Evolutionary conservation across 768 basidiomycete species (phyloP), one percentile per base, ranked within the genome.

Genomic region (Lentinula detonsa): DNA sequence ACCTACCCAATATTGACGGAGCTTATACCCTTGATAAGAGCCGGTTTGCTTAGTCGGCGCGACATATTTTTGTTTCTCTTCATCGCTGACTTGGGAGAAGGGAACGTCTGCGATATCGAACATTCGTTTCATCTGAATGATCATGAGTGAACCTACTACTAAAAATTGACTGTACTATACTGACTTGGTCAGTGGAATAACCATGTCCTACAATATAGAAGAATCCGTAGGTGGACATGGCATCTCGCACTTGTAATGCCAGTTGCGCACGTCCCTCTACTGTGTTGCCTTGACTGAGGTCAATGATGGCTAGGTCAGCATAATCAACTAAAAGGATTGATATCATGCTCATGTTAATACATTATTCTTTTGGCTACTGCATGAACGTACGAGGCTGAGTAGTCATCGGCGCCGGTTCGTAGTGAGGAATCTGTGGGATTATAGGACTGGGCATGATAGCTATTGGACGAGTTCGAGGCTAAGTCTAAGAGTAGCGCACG

Each of bases 11-110:
- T 81, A 81, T 50, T 77, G 73, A 5, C 78, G 73, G 5, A 71
- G 72, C 65, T 85, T 85, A 64, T 85, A 85, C 1, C 83, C 83
- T 63, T 81, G 77, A 63, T 76, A 83, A 3, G 78, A 76, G 6
- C 79, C 80, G 0, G 72, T 76, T 28, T 78, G 71, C 60, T 78
- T 78, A 59, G 75, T 75, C 37, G 69, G 71, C 0, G 72, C 76
- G 2, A 66, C 67, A 61, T 79, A 78, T 21, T 61, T 61, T 56
- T 73, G 63, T 65, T 81, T 81, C 69, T 83, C 81, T 33, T 77
- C 78, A 0, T 70, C 68, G 1, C 63, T 61, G 6, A 81, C 77
- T 34, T 70, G 68, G 5, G 73, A 69, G 62, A 81, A 80, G 13
- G 77, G 72, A 6, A 81, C 62, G 56, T 81, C 72, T 1, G 79